phyloP scores from a whole-genome alignment of 108 stramenopile genomes.

The Pseudonitzschia multiseries region DNA sequence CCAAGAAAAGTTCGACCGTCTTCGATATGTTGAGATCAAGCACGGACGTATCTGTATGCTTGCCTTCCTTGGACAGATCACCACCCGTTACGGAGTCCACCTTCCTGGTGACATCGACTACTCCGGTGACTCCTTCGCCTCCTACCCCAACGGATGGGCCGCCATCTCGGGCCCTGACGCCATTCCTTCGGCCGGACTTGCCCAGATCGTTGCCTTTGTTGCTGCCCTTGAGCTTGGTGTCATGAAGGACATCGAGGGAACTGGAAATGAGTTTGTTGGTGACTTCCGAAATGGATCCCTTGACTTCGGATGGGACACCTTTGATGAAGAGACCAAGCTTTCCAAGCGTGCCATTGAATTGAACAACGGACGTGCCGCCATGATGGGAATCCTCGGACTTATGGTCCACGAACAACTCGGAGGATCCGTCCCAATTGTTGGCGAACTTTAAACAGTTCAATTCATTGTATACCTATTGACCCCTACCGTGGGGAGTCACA shows the following conservation, averaged over 20 bases:
- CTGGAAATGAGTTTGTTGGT: constrained; percentile 57
- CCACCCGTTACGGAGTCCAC: constrained; percentile 51
- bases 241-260: constrained; percentile 64
- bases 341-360: constrained; percentile 86
- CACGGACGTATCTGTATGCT: constrained; percentile 80
- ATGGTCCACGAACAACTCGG: constrained; percentile 85
- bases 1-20: constrained; percentile 58
- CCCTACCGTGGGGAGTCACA: not conserved
- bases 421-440: constrained; percentile 29
- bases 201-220: constrained; percentile 69
- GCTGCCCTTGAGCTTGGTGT: constrained; percentile 63
- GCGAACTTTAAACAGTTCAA: not conserved
- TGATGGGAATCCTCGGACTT: constrained; percentile 87
- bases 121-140: constrained; percentile 46
- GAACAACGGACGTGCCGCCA: constrained; percentile 87
- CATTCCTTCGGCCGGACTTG: constrained; percentile 60
- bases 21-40: constrained; percentile 68
- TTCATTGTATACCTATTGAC: not conserved
- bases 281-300: constrained; percentile 79
- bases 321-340: constrained; percentile 59
- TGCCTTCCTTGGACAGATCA: constrained; percentile 68
- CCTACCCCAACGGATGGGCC: constrained; percentile 65
- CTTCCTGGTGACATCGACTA: constrained; percentile 70
- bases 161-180: constrained; percentile 47
- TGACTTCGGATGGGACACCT: constrained; percentile 80